Evolutionary conservation across 1,284 basidiomycete species (phyloP), one percentile per base, ranked within the genome.

Genomic region (Pascua guehoae): DNA sequence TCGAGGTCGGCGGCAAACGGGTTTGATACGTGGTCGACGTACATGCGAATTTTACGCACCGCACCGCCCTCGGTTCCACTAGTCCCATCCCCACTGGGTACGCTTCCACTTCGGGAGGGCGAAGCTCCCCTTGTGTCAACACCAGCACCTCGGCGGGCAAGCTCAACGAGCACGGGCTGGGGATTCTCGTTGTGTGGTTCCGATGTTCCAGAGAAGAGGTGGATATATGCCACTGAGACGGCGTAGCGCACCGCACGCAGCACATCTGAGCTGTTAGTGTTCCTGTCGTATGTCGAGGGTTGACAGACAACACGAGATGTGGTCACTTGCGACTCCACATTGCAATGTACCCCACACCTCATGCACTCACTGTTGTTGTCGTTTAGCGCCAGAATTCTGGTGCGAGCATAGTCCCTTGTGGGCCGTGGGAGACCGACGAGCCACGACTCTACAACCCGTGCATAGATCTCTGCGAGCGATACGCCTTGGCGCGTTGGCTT

Each of bases 391-490:
- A 66, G 57, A 36, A 69, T 65, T 7, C 66, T 55, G 1, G 65
- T 57, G 12, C 64, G 48, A 1, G 61, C 66, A 47, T 63, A 63
- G 36, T 69, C 67, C n/a, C 65, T 43, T 8, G 64, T 61, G 4
- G 54, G 57, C 1, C 59, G 61, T 2, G 67, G 65, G n/a, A 69
- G 51, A 9, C 67, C 65, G 0, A 67, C 63, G 4, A 69, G 62
- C 67, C 67, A 69, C 16, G 62, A 63, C 40, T 69, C 65, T 15
- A 69, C 63, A 12, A 69, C 65, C 24, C 67, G 58, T 1, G 64
- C 63, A 48, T 69, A 69, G 18, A 67, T 67, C 47, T 67, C 65
- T 1, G 64, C 63, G 11, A 69, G 57, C 10, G 64, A 63, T 4
- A 69, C 67, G n/a, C 65, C 67, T 40, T 66, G 57, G 17, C 66